phyloP scores from a whole-genome alignment of 1,284 basidiomycete species.

The Entoloma clypeatum region DNA sequence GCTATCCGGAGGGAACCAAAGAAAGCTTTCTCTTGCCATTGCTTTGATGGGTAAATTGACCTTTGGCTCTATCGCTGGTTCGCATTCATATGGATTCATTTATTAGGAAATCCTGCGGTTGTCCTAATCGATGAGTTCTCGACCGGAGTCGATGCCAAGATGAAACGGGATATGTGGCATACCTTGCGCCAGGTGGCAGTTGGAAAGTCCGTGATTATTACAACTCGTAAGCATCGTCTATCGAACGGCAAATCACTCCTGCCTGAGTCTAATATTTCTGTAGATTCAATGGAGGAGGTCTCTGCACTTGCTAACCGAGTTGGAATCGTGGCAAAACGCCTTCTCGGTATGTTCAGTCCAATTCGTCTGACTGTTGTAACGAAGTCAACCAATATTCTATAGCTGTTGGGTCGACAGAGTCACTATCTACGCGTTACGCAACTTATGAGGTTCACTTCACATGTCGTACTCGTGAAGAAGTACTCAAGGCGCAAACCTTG shows the following conservation, averaged over 20 bases:
- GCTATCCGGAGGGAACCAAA: constrained; percentile 76
- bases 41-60: constrained; percentile 62
- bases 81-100: constrained; percentile 4
- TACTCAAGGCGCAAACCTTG: constrained; percentile 49
- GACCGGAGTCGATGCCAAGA: constrained; percentile 79
- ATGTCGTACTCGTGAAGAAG: constrained; percentile 58
- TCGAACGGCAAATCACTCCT: constrained; percentile 29
- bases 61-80: neutral
- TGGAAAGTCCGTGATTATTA: constrained; percentile 66
- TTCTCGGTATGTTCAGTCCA: constrained; percentile 49
- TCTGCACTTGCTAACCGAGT: constrained; percentile 72
- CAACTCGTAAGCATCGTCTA: constrained; percentile 56
- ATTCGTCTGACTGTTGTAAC: neutral
- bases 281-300: constrained; percentile 83
- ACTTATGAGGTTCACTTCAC: constrained; percentile 79
- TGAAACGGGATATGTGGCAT: constrained; percentile 80
- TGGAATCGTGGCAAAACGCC: constrained; percentile 64
- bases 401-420: constrained; percentile 68
- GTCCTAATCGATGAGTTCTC: constrained; percentile 82
- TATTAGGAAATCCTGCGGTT: constrained; percentile 67
- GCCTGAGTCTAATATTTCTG: constrained; percentile 25
- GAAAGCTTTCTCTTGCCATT: constrained; percentile 75
- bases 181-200: constrained; percentile 62
- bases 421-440: constrained; percentile 61
- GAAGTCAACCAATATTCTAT: constrained; percentile 8